Evolutionary conservation across 2,329 filamentous ascomycete species (phyloP).

Genomic region (Ophiocordyceps unilateralis): DNA sequence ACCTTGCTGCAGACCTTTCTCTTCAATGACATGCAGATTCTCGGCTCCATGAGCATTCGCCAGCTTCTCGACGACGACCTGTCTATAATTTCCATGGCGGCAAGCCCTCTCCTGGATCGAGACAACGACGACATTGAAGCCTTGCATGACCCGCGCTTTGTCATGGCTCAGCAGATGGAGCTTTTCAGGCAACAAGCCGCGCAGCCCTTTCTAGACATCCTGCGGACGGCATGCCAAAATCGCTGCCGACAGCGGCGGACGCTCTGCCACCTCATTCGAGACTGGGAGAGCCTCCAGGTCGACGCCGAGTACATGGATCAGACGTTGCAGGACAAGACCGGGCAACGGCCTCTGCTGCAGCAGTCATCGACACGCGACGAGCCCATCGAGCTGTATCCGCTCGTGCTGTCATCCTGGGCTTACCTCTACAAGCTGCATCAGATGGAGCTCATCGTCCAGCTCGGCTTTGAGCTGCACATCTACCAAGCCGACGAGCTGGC

Average conservation of each 20-base stretch:
- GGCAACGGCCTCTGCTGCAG: slow-evolving; percentile 41
- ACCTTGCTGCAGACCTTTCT: slow-evolving; percentile 63
- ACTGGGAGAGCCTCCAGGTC: slow-evolving; percentile 70
- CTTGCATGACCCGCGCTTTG: slow-evolving; percentile 54
- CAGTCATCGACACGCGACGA: slow-evolving; percentile 16
- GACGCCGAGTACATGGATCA: slow-evolving; percentile 67
- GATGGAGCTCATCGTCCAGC: slow-evolving; percentile 73
- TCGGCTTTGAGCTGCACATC: slow-evolving; percentile 85
- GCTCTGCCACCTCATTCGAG: slow-evolving; percentile 66
- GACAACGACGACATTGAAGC: slow-evolving; percentile 62
- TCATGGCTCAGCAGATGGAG: slow-evolving; percentile 60
- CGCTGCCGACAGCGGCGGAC: slow-evolving; percentile 75
- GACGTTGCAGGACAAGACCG: slow-evolving; percentile 41
- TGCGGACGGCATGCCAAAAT: slow-evolving; percentile 77
- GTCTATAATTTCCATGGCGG: slow-evolving; percentile 57
- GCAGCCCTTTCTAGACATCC: slow-evolving; percentile 65
- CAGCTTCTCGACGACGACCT: slow-evolving; percentile 70
- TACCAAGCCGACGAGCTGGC: slow-evolving; percentile 75
- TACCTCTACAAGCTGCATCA: slow-evolving; percentile 81
- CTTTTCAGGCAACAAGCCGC: slow-evolving; percentile 41
- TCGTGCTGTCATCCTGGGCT: slow-evolving; percentile 72
- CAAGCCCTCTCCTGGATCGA: slow-evolving; percentile 52
- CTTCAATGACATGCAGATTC: slow-evolving; percentile 52
- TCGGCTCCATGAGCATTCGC: slow-evolving; percentile 51
- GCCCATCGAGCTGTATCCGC: slow-evolving; percentile 40